Base-by-base conservation (phyloP, 305 asterid species). In the Fraxinus latifolia region DNA sequence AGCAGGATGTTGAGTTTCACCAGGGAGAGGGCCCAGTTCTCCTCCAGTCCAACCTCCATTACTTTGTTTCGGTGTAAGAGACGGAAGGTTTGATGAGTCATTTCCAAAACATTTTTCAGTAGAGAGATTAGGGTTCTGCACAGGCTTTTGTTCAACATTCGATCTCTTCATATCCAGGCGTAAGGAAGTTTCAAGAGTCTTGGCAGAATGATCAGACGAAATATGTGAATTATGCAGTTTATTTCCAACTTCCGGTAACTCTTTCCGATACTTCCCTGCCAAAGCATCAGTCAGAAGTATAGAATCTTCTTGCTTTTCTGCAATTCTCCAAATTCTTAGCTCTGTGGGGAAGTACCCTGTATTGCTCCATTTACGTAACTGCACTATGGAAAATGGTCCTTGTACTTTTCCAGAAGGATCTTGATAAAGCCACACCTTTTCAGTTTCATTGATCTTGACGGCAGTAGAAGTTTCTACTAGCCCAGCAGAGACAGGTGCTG, bases 401-500 rank as follows among this genome's bases (percentile, higher is more conserved):
- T 96, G 99, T 47, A 90, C 91, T 87, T 96, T 96, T 47, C 97
- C 95, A n/a, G 98, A 87, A 79, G 99, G 99, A 84, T 96, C 99
- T 87, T 86, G 76, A 88, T 96, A 96, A 79, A 91, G 88, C 99
- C 99, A 96, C 47, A 88, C 88, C 83, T 96, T 96, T 87, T 96
- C 97, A 0, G 97, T 88, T 85, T 93, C 98, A 50, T 93, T 96
- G 80, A 95, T 87, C 89, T 91, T 91, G 80, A 89, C 83, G 17
- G 82, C 68, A 80, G 39, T 68, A 68, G 76, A 70, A 70, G 87
- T 82, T 84, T 89, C 97, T 7, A 73, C 89, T 23, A 79, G 87
- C 72, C 83, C 89, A 73, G 89, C 70, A 71, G 90, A 73, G 70
- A 74, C 77, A 84, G 95, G 80, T 50, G 88, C 84, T 80, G 88